Evolutionary conservation across 2,329 filamentous ascomycete genomes (phyloP).

Genomic region (Gliomastix tumulicola): DNA sequence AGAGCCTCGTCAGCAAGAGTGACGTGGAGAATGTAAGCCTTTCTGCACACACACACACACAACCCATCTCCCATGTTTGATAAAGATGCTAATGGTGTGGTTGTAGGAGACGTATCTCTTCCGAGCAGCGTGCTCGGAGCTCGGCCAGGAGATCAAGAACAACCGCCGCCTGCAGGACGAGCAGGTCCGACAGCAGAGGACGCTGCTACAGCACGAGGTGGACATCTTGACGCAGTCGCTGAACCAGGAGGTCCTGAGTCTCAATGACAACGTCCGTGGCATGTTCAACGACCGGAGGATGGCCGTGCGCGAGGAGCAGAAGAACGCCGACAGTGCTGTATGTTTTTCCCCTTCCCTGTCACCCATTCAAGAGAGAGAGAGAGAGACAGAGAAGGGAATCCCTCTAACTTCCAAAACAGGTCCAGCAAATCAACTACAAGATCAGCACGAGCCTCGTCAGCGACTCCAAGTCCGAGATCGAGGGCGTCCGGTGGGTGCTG

Average conservation of each 20-base stretch:
- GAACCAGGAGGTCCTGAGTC: conserved; percentile 70
- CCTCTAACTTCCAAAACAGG: conserved; percentile 34
- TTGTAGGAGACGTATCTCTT: conserved; percentile 82
- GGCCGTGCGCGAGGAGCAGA: conserved; percentile 82
- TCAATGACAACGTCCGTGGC: conserved; percentile 89
- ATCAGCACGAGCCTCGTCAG: conserved; percentile 87
- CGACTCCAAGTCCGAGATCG: conserved; percentile 86
- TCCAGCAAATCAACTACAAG: conserved; percentile 93
- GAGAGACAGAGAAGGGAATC: no score
- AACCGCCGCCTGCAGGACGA: conserved; percentile 72
- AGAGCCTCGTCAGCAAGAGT: conserved; percentile 78
- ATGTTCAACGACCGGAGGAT: conserved; percentile 97
- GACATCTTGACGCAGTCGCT: conserved; percentile 83
- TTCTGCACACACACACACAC: background rate
- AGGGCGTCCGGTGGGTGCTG: conserved; percentile 81
- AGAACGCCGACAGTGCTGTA: conserved; percentile 73
- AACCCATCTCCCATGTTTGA: background rate
- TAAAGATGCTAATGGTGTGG: background rate
- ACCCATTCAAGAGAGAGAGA: no score
- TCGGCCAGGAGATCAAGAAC: conserved; percentile 79
- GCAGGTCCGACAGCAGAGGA: conserved; percentile 73
- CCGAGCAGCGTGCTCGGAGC: conserved; percentile 84
- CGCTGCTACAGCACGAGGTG: conserved; percentile 86
- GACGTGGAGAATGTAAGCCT: conserved; percentile 71
- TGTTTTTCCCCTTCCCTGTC: conserved; percentile 15